phyloP scores from a whole-genome alignment of 2,329 filamentous ascomycete genomes.

The Pyrenophora teres region DNA sequence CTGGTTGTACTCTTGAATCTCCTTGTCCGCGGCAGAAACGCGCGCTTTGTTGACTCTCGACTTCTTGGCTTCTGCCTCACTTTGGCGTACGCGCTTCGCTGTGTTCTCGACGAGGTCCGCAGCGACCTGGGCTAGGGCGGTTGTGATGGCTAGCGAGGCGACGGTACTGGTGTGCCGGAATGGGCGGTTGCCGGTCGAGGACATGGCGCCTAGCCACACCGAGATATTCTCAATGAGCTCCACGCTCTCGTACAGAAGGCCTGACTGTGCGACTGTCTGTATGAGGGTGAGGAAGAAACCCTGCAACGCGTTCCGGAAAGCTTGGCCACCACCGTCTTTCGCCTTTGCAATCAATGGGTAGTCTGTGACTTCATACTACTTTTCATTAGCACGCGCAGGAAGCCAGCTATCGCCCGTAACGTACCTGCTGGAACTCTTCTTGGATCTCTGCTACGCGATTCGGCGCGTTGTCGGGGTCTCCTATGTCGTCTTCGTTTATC shows the following conservation, averaged over 20 bases:
- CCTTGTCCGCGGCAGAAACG: conserved; percentile 72
- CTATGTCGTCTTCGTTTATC: conserved; percentile 81
- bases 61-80: conserved; percentile 76
- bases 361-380: conserved; percentile 75
- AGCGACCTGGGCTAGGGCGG: conserved; percentile 74
- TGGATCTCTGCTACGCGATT: conserved; percentile 83
- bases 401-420: conserved; percentile 26
- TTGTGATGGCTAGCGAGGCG: conserved; percentile 78
- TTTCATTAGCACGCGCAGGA: conserved; percentile 16
- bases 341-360: conserved; percentile 88
- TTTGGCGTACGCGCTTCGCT: conserved; percentile 76
- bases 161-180: conserved; percentile 94
- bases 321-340: conserved; percentile 73
- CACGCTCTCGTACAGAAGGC: conserved; percentile 75
- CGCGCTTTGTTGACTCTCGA: conserved; percentile 77
- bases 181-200: conserved; percentile 81
- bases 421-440: conserved; percentile 79
- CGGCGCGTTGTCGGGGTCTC: conserved; percentile 84
- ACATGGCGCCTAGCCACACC: conserved; percentile 89
- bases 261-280: conserved; percentile 78
- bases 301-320: conserved; percentile 77
- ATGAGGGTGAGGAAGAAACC: conserved; percentile 81
- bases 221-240: conserved; percentile 86
- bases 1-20: conserved; percentile 70
- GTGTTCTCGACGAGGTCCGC: conserved; percentile 72